Base-by-base conservation (phyloP, 2,329 filamentous ascomycete species). In the Fusarium heterosporum region DNA sequence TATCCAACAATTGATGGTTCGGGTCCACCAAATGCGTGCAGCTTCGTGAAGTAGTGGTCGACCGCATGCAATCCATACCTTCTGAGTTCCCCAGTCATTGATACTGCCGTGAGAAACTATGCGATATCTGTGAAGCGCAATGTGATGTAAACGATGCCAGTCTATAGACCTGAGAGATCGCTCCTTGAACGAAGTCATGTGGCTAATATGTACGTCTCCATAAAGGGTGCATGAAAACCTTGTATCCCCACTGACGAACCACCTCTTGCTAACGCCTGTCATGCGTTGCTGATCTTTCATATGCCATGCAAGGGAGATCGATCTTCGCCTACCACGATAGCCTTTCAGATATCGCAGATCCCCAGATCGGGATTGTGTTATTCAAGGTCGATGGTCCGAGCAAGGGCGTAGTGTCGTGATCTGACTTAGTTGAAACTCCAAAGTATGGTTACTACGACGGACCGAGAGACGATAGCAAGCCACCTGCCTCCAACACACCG, bases 31-130 rank as follows among this genome's bases (percentile, higher is more conserved):
- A 43, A 55, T 7, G 32, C 42, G 19, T 62, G 42, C 12, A 62
- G 5, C 12, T 61, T 61, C 3, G 29, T 30, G 2, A 62, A 42
- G n/a, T 62, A 62, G 7, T 54, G 47, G 41, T 62, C 48, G 3
- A 62, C 26, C 0, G 61, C 28, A 10, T 61, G 47, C 42, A 61
- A 61, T 38, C 61, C 59, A 39, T 62, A 48, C 30, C 32, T 26
- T 5, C 41, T 41, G 2, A 55, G 59, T 13, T 62, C 55, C 7
- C 61, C 26, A 11, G 43, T 36, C 8, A 48, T 48, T 2, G 61
- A 36, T 2, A 55, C 55, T 6, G 54, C 13, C 54, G 53, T 53
- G 12, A 34, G 28, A 11, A 53, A 56, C 29, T 56, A 42, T 16
- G 17, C 54, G 36, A 56, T 10, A 16, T 56, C 53, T 29, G 46